phyloP scores from a whole-genome alignment of 305 asterid species.

The Ilex paraguariensis region DNA sequence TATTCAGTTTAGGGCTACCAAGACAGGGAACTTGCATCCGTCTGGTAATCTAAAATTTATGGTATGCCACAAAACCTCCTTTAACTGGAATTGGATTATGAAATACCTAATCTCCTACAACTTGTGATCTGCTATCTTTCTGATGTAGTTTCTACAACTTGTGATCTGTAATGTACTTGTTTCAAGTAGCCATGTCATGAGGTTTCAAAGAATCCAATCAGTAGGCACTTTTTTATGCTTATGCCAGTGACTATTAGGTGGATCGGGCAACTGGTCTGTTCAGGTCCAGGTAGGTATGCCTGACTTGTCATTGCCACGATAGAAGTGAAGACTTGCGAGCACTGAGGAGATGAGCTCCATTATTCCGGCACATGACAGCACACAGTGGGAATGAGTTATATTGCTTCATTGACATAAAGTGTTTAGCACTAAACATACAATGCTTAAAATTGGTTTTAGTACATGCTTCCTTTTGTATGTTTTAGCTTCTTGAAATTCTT shows the following conservation, averaged over 20 bases:
- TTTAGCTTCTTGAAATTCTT: not conserved
- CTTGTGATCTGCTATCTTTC: not conserved
- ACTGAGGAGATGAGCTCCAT: no score
- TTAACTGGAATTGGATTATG: not conserved
- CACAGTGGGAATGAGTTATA: no score
- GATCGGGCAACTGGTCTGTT: no score
- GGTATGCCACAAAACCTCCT: constrained; percentile 27
- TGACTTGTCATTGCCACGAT: no score
- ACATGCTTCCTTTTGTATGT: not conserved
- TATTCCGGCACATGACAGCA: no score
- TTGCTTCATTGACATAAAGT: no score
- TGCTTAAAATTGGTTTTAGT: not conserved
- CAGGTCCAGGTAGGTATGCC: no score
- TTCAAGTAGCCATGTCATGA: not conserved
- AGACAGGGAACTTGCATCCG: constrained; percentile 10
- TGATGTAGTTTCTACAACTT: not conserved
- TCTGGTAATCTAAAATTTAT: constrained; percentile 21
- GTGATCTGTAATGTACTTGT: not conserved
- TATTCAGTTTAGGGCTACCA: constrained; percentile 28
- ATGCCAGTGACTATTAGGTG: no score
- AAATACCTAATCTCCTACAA: not conserved
- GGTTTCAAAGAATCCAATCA: not conserved
- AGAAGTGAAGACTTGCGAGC: no score
- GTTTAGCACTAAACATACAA: no score
- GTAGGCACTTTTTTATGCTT: no score